phyloP scores from a whole-genome alignment of 164 flowering plant genomes.

The Vitis rotundifolia region DNA sequence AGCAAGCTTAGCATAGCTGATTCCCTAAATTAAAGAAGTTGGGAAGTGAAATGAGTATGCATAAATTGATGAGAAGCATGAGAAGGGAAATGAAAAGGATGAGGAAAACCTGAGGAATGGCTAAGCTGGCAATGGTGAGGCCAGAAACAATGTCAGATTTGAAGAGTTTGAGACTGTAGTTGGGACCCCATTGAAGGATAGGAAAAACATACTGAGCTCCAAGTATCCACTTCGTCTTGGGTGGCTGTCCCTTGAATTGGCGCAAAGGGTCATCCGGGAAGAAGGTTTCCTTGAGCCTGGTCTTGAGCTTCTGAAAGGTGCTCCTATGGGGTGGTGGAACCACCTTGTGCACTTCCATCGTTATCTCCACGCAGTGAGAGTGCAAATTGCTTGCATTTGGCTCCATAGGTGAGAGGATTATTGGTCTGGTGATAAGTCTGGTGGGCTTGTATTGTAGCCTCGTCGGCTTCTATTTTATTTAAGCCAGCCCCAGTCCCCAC shows the following conservation, averaged over 20 bases:
- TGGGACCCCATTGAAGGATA: slow-evolving; percentile 84
- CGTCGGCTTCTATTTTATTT: background rate
- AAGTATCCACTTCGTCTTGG: slow-evolving; percentile 43
- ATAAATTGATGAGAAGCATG: background rate
- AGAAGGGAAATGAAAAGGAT: background rate
- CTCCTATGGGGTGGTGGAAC: slow-evolving; percentile 56
- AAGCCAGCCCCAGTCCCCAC: background rate
- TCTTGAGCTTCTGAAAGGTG: slow-evolving; percentile 48
- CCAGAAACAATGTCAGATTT: slow-evolving; percentile 84
- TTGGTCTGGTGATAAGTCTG: background rate
- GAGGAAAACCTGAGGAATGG: slow-evolving; percentile 81
- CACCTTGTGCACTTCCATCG: slow-evolving; percentile 67
- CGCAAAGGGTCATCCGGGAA: slow-evolving; percentile 92
- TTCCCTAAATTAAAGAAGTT: slow-evolving; percentile 47
- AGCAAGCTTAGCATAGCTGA: slow-evolving; percentile 92
- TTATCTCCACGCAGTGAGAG: slow-evolving; percentile 23
- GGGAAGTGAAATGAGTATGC: background rate
- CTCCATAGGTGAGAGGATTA: slow-evolving; percentile 7
- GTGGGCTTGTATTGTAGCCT: background rate
- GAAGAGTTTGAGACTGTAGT: slow-evolving; percentile 54
- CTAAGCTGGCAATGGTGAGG: slow-evolving; percentile 91
- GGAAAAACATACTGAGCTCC: slow-evolving; percentile 77
- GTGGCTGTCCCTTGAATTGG: slow-evolving; percentile 69
- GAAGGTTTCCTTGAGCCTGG: slow-evolving; percentile 72
- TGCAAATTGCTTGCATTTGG: slow-evolving; percentile 3